phyloP scores from a whole-genome alignment of 2,329 filamentous ascomycete genomes.

The Cladophialophora yegresii region DNA sequence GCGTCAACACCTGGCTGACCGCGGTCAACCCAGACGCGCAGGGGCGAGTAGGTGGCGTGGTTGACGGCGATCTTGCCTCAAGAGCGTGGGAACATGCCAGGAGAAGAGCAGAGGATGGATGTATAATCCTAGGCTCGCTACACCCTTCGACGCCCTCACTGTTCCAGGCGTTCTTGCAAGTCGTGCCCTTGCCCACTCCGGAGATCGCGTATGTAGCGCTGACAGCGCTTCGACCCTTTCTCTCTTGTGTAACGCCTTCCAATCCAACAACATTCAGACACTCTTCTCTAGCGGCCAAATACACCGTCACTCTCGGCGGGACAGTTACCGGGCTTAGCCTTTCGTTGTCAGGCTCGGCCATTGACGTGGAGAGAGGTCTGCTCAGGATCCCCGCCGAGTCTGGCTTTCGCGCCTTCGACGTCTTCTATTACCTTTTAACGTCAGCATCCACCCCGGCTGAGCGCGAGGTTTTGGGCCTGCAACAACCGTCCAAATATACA shows the following conservation, averaged over 20 bases:
- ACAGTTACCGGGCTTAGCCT: slow-evolving; percentile 74
- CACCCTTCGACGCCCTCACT: slow-evolving; percentile 86
- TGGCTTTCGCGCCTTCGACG: slow-evolving; percentile 91
- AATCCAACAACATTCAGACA: slow-evolving; percentile 84
- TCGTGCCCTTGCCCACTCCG: slow-evolving; percentile 78
- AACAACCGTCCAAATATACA: slow-evolving; percentile 72
- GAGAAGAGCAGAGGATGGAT: slow-evolving; percentile 90
- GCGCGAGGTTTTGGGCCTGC: slow-evolving; percentile 81
- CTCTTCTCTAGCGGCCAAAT: slow-evolving; percentile 74
- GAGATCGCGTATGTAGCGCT: slow-evolving; percentile 74
- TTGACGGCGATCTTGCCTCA: slow-evolving; percentile 75
- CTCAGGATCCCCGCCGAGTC: slow-evolving; percentile 75
- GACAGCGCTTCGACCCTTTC: slow-evolving; percentile 79
- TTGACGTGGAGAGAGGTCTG: slow-evolving; percentile 79
- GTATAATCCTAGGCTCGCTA: slow-evolving; percentile 83
- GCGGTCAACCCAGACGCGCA: slow-evolving; percentile 70
- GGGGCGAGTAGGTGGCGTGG: slow-evolving; percentile 70
- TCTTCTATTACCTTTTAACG: slow-evolving; percentile 94
- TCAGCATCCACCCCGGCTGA: slow-evolving; percentile 88
- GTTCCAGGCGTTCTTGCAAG: slow-evolving; percentile 75
- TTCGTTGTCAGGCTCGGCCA: slow-evolving; percentile 80
- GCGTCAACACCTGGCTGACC: slow-evolving; percentile 94
- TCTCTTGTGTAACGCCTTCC: slow-evolving; percentile 81
- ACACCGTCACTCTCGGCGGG: slow-evolving; percentile 79
- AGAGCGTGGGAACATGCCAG: slow-evolving; percentile 96